Percentiles rank a stretch among this genome's conserved stretches.
Conservation (phyloP, 2,329 filamentous ascomycete genomes). For the Parasarocladium wereldwijsianum region DNA sequence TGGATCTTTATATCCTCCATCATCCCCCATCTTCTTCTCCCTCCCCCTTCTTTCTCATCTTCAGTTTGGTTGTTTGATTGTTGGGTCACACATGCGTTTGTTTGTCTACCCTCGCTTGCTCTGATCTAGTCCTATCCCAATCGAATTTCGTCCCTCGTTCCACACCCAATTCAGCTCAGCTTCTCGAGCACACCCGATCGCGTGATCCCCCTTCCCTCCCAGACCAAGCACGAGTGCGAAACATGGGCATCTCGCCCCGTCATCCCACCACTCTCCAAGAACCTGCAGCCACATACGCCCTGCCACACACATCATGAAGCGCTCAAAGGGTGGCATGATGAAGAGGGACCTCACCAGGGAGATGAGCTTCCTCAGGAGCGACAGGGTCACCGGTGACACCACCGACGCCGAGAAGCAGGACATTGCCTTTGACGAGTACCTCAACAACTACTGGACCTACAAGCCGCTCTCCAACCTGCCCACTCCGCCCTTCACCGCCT, state of each 20-base stretch:
- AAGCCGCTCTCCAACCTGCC: slow-evolving; percentile 53
- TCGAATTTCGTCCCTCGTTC: background rate
- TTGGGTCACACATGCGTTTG: no score
- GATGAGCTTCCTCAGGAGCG: slow-evolving; percentile 7
- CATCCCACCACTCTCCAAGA: no score
- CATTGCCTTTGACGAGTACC: background rate
- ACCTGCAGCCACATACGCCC: background rate
- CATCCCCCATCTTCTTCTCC: background rate
- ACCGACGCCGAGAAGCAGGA: slow-evolving; percentile 4
- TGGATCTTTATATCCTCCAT: no score
- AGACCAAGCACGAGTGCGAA: background rate
- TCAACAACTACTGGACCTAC: slow-evolving; percentile 47
- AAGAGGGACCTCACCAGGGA: slow-evolving; percentile 1
- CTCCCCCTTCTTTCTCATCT: background rate
- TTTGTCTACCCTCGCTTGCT: background rate
- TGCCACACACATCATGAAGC: background rate
- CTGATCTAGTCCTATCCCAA: background rate
- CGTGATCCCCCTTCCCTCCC: background rate
- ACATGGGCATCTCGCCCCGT: no score
- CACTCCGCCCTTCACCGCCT: slow-evolving; percentile 45
- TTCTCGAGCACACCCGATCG: slow-evolving; percentile 1
- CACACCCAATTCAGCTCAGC: slow-evolving; percentile 1
- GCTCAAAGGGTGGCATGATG: background rate
- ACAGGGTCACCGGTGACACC: slow-evolving; percentile 7
- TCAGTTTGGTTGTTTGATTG: no score